A percentile compares a stretch with the other conserved stretches of the same genome.
Evolutionary conservation across 768 basidiomycete species (phyloP).

Genomic region (Tulasnella sp.): DNA sequence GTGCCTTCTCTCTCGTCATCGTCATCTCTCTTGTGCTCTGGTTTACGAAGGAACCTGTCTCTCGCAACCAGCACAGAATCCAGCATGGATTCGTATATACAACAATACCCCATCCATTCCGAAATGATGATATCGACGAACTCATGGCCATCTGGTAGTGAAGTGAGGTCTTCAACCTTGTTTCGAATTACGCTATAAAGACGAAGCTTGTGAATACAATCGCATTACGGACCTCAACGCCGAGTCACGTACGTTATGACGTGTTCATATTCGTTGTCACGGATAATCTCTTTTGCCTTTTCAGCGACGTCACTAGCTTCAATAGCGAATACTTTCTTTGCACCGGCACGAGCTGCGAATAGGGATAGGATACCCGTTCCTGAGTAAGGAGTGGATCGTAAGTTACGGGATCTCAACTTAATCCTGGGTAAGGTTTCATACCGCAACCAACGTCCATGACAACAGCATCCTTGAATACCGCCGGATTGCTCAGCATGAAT

Average conservation of each 20-base stretch:
- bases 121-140: slow-evolving; percentile 91
- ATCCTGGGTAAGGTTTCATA: background rate
- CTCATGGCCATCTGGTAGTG: slow-evolving; percentile 51
- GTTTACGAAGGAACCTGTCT: slow-evolving; percentile 57
- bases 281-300: slow-evolving; percentile 65
- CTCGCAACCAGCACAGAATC: slow-evolving; percentile 86
- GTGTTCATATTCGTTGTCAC: slow-evolving; percentile 53
- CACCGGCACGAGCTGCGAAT: slow-evolving; percentile 80
- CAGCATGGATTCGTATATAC: slow-evolving; percentile 94
- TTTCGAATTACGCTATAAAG: slow-evolving; percentile 58
- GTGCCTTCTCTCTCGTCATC: background rate
- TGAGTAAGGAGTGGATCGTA: background rate
- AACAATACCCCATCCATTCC: slow-evolving; percentile 95
- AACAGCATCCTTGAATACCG: slow-evolving; percentile 65
- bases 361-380: slow-evolving; percentile 83
- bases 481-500: slow-evolving; percentile 74
- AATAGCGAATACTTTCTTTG: slow-evolving; percentile 79
- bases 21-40: slow-evolving; percentile 32
- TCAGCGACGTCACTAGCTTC: slow-evolving; percentile 78
- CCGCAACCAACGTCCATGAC: slow-evolving; percentile 93
- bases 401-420: background rate
- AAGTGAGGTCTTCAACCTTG: slow-evolving; percentile 73
- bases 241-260: slow-evolving; percentile 43
- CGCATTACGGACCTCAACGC: background rate
- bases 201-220: background rate